Evolutionary conservation across 1,139 yeast genomes (phyloP).

Genomic region (Lodderomyces beijingensis): DNA sequence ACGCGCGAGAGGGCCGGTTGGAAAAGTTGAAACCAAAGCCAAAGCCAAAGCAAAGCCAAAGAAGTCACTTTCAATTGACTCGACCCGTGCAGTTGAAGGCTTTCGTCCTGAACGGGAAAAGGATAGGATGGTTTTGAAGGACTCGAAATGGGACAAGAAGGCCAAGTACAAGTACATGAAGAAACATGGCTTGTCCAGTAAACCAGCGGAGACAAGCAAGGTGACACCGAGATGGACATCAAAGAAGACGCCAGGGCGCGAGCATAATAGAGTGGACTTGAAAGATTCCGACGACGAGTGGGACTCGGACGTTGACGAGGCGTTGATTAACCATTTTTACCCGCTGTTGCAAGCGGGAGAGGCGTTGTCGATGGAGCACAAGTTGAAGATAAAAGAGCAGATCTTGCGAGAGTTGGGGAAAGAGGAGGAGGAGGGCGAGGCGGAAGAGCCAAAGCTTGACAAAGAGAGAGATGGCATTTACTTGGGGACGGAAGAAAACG

Average conservation of each 20-base stretch:
- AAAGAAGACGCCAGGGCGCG: conserved; percentile 22
- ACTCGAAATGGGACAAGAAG: conserved; percentile 44
- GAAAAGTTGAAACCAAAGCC: background rate
- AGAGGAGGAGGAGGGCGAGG: conserved; percentile 10
- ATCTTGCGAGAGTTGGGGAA: conserved; percentile 19
- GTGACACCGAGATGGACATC: conserved; percentile 34
- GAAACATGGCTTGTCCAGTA: conserved; percentile 35
- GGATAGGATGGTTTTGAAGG: conserved; percentile 36
- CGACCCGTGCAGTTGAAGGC: too few species aligned
- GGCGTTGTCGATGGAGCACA: conserved; percentile 32
- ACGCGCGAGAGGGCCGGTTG: too few species aligned
- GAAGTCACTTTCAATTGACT: too few species aligned
- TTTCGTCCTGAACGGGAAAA: too few species aligned
- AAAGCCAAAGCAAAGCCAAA: background rate
- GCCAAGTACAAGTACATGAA: conserved; percentile 37
- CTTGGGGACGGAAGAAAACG: conserved; percentile 22
- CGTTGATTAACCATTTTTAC: conserved; percentile 37
- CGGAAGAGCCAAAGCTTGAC: conserved; percentile 10
- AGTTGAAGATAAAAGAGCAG: conserved; percentile 33
- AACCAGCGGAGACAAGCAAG: conserved; percentile 5
- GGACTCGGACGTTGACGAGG: conserved; percentile 45
- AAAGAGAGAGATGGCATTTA: conserved; percentile 32
- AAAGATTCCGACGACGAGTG: conserved; percentile 38
- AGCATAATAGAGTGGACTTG: conserved; percentile 15
- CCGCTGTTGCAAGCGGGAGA: conserved; percentile 33